Base-by-base conservation (phyloP, 225 moss, liverwort and hornwort species). In the Pseudisothecium myosuroides region DNA sequence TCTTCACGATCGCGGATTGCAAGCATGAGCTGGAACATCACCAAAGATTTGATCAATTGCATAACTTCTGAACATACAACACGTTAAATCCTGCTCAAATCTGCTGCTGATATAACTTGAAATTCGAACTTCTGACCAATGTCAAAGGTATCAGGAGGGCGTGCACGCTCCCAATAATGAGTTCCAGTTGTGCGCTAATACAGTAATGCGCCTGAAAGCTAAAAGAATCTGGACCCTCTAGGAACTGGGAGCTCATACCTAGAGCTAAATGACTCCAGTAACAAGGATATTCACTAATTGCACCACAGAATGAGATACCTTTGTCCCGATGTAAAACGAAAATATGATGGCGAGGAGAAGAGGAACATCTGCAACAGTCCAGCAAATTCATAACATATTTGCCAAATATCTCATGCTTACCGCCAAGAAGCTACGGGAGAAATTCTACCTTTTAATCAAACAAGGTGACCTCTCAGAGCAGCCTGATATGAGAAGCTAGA, bases 251-350 rank as follows among this genome's bases (percentile, higher is more conserved):
- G 66, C 17, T 45, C 27, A 72, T 50, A 39, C 71, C 41, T 71
- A 65, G 27, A 88, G 76, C 29, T 77, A n/a, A 56, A 74, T n/a
- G 79, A 83, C 74, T 83, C 12, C 59, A 82, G 63, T 32, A 80
- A 88, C 66, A 77, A 73, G 63, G 36, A 84, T 28, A 65, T 55
- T 83, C n/a, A 86, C 59, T 43, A 87, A 78, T 83, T 82, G 47
- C 63, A 90, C 79, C 60, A 80, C 65, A 76, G 23, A 64, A 90
- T 79, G 52, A 74, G 41, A 58, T 88, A 99, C 98, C 97, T 97
- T 99, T 36, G 95, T 93, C 23, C 99, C 99, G 36, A 99, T 79
- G 83, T 94, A 99, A 90, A 99, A 97, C 32, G 96, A 95, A 49
- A 90, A 88, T 76, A 97, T 83, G 85, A 99, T 95, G 85, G 88